These are phyloP conservation scores for Paulownia fortunei DNA, from an alignment of 257 asterid genomes.

Conservation along the genomic window DNA sequence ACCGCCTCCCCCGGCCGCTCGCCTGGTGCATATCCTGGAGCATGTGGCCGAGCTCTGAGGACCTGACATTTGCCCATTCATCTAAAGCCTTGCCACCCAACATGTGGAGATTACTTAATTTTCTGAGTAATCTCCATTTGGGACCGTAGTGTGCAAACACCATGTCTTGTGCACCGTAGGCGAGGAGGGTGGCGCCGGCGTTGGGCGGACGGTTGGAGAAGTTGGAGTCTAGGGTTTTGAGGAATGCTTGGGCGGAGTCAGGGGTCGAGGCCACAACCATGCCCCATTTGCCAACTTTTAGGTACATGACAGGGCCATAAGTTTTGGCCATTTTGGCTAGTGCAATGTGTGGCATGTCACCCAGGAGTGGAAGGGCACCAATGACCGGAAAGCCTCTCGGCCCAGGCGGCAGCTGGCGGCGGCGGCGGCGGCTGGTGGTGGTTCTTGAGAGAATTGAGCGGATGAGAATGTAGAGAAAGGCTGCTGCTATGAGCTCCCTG, in stretches of 20 bases:
- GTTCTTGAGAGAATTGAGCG: constrained; percentile 11
- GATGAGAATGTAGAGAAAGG: constrained; percentile 26
- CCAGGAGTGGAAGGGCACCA: constrained; percentile 52
- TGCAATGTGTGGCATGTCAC: constrained; percentile 54
- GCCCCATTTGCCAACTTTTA: constrained; percentile 48
- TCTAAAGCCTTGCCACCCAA: constrained; percentile 47
- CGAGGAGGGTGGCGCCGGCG: constrained; percentile 52
- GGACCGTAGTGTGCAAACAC: constrained; percentile 59
- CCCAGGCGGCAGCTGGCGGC: constrained; percentile 49
- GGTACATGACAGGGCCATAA: constrained; percentile 54
- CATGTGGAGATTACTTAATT: constrained; percentile 54
- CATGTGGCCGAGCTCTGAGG: constrained; percentile 48
- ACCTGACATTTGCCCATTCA: constrained; percentile 44
- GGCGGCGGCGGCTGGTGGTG: background rate
- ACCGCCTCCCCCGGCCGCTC: constrained; percentile 34
- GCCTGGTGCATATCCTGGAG: constrained; percentile 40
- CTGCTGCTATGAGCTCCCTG: background rate
- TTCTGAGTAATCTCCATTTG: constrained; percentile 53
- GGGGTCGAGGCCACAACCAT: constrained; percentile 61
- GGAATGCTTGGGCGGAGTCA: constrained; percentile 49
- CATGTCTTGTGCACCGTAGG: constrained; percentile 51
- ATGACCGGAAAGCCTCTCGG: constrained; percentile 55
- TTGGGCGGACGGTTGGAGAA: constrained; percentile 51
- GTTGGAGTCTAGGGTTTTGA: constrained; percentile 47
- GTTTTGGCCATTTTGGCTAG: constrained; percentile 55